phyloP scores from a whole-genome alignment of 129 eudicot genomes.

The Solidago caesia region DNA sequence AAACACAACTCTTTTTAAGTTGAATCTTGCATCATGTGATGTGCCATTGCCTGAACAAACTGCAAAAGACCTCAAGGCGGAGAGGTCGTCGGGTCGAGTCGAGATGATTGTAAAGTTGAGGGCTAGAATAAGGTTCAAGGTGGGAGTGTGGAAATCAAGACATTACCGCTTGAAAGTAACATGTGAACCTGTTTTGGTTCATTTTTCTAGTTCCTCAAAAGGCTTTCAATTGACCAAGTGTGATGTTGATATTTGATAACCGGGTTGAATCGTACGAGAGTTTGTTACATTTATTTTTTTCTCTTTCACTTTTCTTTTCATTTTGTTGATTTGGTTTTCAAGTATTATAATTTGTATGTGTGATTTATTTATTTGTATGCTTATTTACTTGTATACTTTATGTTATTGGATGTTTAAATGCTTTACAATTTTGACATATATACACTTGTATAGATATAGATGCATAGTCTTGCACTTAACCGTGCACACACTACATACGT shows the following conservation, averaged over 20 bases:
- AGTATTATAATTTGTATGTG: constrained; percentile 32
- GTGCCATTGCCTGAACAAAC: constrained; percentile 27
- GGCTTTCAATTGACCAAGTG: constrained; percentile 43
- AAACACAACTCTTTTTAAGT: constrained; percentile 57
- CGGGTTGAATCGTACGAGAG: constrained; percentile 17
- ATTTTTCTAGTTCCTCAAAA: constrained; percentile 41
- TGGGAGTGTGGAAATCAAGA: constrained; percentile 65
- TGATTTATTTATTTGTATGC: constrained; percentile 22
- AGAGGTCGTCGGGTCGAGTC: constrained; percentile 53
- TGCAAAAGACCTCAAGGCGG: constrained; percentile 46
- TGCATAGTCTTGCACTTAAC: not conserved
- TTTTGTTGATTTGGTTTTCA: constrained; percentile 12
- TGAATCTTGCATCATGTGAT: constrained; percentile 47
- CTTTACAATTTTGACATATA: too few relatives aligned
- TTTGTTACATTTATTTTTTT: constrained; percentile 8
- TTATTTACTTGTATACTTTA: not conserved
- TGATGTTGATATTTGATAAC: constrained; percentile 51
- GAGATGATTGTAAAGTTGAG: constrained; percentile 50
- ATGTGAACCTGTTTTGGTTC: constrained; percentile 55
- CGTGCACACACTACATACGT: too few relatives aligned
- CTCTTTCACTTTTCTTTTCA: not conserved
- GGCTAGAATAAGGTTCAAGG: constrained; percentile 67
- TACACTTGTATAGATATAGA: not conserved
- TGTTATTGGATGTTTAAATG: not conserved
- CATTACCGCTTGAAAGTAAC: constrained; percentile 52